Evolutionary conservation across 352 stramenopile species (phyloP).

Genomic region (Globisporangium ultimum): DNA sequence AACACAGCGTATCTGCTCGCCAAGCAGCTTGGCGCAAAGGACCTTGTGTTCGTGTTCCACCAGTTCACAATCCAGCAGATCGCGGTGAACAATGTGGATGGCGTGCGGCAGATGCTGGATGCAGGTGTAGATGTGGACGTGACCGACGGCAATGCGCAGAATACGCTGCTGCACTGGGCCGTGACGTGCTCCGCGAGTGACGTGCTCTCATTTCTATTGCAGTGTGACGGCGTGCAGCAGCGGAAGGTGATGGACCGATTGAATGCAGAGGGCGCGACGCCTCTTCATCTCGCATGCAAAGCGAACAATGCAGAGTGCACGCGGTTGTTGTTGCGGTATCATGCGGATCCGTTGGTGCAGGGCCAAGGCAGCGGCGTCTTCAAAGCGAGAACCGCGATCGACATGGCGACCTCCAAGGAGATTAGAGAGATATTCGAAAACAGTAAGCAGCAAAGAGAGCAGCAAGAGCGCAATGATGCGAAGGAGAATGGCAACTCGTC

Average conservation of each 20-base stretch:
- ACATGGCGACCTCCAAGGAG: conserved; percentile 49
- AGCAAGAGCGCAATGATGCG: neutral
- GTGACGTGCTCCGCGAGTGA: conserved; percentile 63
- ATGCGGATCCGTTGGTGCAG: conserved; percentile 37
- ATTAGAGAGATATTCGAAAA: conserved; percentile 36
- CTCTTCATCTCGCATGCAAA: conserved; percentile 71
- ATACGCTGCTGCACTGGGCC: conserved; percentile 79
- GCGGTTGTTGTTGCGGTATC: conserved; percentile 40
- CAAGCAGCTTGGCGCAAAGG: conserved; percentile 45
- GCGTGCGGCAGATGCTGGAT: conserved; percentile 55
- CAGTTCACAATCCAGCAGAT: conserved; percentile 87
- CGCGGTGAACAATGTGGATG: conserved; percentile 51
- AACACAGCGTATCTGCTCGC: conserved; percentile 64
- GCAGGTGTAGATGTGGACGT: conserved; percentile 53
- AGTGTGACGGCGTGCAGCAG: conserved; percentile 28
- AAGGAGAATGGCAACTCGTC: neutral
- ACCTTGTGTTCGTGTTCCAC: conserved; percentile 79
- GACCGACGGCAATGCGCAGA: conserved; percentile 48
- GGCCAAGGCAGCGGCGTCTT: conserved; percentile 42
- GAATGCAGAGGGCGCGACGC: conserved; percentile 74
- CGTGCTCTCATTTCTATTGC: conserved; percentile 48
- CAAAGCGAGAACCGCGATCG: conserved; percentile 49
- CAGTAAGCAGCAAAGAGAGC: neutral
- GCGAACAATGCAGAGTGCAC: conserved; percentile 49
- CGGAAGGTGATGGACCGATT: conserved; percentile 38